phyloP scores from a whole-genome alignment of 2,329 filamentous ascomycete genomes.

The Mollisia scopiformis region DNA sequence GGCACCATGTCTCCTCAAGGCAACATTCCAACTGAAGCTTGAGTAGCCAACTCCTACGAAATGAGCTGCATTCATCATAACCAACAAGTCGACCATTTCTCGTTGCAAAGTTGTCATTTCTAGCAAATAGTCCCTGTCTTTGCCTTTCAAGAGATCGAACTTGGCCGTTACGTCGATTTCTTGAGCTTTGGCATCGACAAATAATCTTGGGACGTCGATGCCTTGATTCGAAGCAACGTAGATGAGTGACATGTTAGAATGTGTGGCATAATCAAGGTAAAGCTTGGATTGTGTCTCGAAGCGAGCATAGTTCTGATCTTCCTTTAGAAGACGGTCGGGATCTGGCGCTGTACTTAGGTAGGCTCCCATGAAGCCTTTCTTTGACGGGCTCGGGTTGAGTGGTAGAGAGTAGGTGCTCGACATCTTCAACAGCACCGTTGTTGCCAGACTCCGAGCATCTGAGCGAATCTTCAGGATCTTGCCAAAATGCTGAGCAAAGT shows the following conservation, averaged over 20 bases:
- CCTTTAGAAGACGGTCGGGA: slow-evolving; percentile 15
- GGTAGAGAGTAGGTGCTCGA: slow-evolving; percentile 11
- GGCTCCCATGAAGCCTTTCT: slow-evolving; percentile 24
- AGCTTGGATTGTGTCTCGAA: slow-evolving; percentile 38
- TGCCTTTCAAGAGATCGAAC: slow-evolving; percentile 42
- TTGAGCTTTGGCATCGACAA: slow-evolving; percentile 36
- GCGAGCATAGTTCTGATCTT: slow-evolving; percentile 9
- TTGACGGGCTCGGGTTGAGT: slow-evolving; percentile 1
- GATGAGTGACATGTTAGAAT: slow-evolving; percentile 34
- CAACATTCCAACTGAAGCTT: slow-evolving; percentile 50
- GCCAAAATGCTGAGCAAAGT: slow-evolving; percentile 27
- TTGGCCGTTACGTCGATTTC: slow-evolving; percentile 45
- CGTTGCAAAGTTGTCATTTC: slow-evolving; percentile 48
- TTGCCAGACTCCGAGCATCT: slow-evolving; percentile 27
- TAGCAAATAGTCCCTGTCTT: slow-evolving; percentile 39
- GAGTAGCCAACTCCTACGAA: slow-evolving; percentile 47
- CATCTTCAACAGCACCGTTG: slow-evolving; percentile 22
- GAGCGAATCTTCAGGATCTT: slow-evolving; percentile 28
- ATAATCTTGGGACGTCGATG: slow-evolving; percentile 41
- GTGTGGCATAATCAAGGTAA: slow-evolving; percentile 38
- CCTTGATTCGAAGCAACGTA: slow-evolving; percentile 47
- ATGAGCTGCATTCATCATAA: slow-evolving; percentile 44
- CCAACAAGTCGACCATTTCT: slow-evolving; percentile 51
- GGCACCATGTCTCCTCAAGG: slow-evolving; percentile 32
- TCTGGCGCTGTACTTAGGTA: slow-evolving; percentile 29